phyloP scores from a whole-genome alignment of 225 moss, liverwort and hornwort species.

The Marchantia polymorpha region DNA sequence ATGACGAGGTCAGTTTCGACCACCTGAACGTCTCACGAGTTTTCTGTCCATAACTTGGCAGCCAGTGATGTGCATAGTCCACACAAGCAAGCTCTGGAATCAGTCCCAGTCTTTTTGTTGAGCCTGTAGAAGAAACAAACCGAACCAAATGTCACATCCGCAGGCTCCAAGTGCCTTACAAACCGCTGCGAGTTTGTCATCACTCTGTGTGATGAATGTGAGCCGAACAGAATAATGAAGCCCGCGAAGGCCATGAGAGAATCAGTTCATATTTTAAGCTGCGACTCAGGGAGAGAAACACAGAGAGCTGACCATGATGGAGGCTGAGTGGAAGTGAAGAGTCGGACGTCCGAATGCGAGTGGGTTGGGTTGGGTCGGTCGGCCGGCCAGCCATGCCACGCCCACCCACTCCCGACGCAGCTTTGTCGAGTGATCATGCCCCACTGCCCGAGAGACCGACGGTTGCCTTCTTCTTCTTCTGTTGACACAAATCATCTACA shows the following conservation, averaged over 20 bases:
- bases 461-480: neutral
- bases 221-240: too few relatives aligned
- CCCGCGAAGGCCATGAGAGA: too few relatives aligned
- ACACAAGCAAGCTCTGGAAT: neutral
- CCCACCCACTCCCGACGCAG: neutral
- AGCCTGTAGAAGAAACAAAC: too few relatives aligned
- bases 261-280: too few relatives aligned
- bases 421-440: neutral
- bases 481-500: neutral
- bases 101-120: neutral
- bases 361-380: neutral
- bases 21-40: neutral
- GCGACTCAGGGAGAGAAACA: too few relatives aligned
- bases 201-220: too few relatives aligned
- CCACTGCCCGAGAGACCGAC: neutral
- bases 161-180: too few relatives aligned
- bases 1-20: neutral
- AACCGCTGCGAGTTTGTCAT: too few relatives aligned
- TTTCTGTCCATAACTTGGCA: neutral
- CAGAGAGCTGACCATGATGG: too few relatives aligned
- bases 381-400: neutral
- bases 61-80: neutral
- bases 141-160: too few relatives aligned
- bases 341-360: neutral
- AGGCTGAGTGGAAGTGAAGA: too few relatives aligned